Base-by-base conservation (phyloP, 78 protist genomes). In the Andalucia godoyi region DNA sequence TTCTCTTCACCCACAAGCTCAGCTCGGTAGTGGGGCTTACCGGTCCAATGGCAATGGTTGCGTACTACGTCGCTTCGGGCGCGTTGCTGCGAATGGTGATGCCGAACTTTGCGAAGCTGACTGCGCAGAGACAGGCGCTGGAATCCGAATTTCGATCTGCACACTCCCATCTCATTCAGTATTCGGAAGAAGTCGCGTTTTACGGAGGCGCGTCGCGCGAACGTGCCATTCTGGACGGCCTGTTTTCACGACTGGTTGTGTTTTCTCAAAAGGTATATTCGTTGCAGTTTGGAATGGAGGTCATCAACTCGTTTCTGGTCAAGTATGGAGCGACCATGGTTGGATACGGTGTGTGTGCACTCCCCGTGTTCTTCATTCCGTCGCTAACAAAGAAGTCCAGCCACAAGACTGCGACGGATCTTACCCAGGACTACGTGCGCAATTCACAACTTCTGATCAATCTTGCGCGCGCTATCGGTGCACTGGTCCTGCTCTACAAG, bases 271-370 rank as follows among this genome's bases (percentile, higher is more conserved):
- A 40, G 60, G 38, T 58, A 29, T 37, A 57, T 23, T 2, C 7
- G 18, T 25, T 4, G 34, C 23, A 54, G 25, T 57, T 59, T 32
- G 25, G 23, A 21, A 57, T 43, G 57, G 4, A 57, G 40, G 21
- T 60, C 53, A 2, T 32, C 37, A 45, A 71, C 42, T 64, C 21
- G 21, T 73, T 70, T 41, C 39, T 84, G 29, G 73, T 72, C 34
- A 84, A 84, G 75, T 84, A 84, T 67, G 51, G 74, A 42, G 83
- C 88, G 30, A 70, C 83, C 29, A 76, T 82, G 47, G 79, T 73
- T 36, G 88, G 88, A 15, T 82, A 82, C 53, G 87, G 74, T 21
- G 76, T 79, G 57, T 66, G 66, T 76, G 75, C 74, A 55, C 50
- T 71, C 62, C 74, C 88, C 52, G 66, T 77, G 43, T 66, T 78